phyloP scores from a whole-genome alignment of 2,329 filamentous ascomycete species.

The Colletotrichum tabaci region DNA sequence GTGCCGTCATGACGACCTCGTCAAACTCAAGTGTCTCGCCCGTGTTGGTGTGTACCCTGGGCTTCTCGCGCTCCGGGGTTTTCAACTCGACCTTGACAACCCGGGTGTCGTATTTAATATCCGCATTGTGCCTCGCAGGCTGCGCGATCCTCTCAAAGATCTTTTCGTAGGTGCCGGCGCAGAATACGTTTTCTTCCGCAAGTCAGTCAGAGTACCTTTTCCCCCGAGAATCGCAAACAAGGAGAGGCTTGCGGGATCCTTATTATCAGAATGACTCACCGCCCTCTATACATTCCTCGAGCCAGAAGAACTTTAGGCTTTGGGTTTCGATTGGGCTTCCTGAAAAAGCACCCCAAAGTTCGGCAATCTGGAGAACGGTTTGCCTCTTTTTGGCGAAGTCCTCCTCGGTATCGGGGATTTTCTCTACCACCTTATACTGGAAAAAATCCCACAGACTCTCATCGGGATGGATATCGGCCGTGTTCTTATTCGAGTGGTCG shows the following conservation, averaged over 20 bases:
- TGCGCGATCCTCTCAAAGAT: slow-evolving; percentile 72
- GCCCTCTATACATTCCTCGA: slow-evolving; percentile 84
- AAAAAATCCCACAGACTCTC: slow-evolving; percentile 71
- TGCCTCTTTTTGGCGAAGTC: slow-evolving; percentile 58
- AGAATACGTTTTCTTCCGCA: slow-evolving; percentile 70
- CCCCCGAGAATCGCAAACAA: neutral
- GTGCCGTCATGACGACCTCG: slow-evolving; percentile 77
- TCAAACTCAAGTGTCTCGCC: slow-evolving; percentile 70
- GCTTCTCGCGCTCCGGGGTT: slow-evolving; percentile 47
- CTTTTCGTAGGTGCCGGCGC: slow-evolving; percentile 71
- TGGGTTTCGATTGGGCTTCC: slow-evolving; percentile 75
- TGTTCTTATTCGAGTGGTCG: slow-evolving; percentile 72
- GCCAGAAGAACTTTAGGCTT: slow-evolving; percentile 83
- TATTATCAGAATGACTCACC: slow-evolving; percentile 61
- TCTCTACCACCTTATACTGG: slow-evolving; percentile 57
- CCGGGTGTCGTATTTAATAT: slow-evolving; percentile 66
- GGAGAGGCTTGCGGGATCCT: neutral
- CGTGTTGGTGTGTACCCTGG: slow-evolving; percentile 62
- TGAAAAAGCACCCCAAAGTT: slow-evolving; percentile 80
- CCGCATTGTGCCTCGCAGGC: slow-evolving; percentile 68
- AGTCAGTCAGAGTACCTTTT: slow-evolving; percentile 15
- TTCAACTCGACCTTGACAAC: slow-evolving; percentile 59
- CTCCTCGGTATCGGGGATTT: slow-evolving; percentile 62
- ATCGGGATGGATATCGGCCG: slow-evolving; percentile 60
- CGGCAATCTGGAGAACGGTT: slow-evolving; percentile 67